Percentiles rank a stretch among this genome's conserved stretches.
These are phyloP conservation scores for Funneliformis geosporum DNA, from an alignment of 192 early-diverging fungal species.

Conservation along the genomic window DNA sequence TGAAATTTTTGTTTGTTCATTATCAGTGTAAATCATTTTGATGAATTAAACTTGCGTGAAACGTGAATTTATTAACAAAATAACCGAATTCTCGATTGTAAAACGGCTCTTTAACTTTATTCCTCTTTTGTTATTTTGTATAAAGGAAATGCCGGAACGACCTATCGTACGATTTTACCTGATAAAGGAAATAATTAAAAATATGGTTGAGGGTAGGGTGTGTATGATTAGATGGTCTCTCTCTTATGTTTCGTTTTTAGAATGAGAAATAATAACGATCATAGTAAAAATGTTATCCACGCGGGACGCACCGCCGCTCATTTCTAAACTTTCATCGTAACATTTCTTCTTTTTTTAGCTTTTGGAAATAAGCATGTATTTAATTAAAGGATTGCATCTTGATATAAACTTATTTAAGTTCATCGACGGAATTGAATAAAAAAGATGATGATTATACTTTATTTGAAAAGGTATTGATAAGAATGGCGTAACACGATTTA, in stretches of 20 bases:
- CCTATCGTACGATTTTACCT: neutral
- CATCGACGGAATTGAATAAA: too few relatives aligned
- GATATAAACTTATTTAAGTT: neutral
- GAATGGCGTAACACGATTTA: too few relatives aligned
- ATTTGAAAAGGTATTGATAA: too few relatives aligned
- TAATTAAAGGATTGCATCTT: neutral
- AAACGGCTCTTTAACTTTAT: neutral
- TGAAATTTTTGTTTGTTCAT: too few relatives aligned
- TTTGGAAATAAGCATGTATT: neutral
- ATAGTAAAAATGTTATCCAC: neutral
- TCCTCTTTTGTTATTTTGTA: neutral
- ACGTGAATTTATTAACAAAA: too few relatives aligned
- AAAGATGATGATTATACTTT: neutral
- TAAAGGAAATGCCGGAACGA: neutral
- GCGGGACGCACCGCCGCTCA: neutral
- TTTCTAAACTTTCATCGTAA: neutral
- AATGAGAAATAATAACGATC: neutral
- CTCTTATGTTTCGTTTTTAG: neutral
- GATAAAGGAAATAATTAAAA: neutral
- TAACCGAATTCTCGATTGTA: too few relatives aligned
- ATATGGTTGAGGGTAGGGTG: neutral
- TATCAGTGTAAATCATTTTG: too few relatives aligned
- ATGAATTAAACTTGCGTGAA: too few relatives aligned
- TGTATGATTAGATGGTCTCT: neutral
- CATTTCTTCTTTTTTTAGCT: neutral